Conservation (phyloP, 2,329 filamentous ascomycete species). For the Trichoderma sp. region DNA sequence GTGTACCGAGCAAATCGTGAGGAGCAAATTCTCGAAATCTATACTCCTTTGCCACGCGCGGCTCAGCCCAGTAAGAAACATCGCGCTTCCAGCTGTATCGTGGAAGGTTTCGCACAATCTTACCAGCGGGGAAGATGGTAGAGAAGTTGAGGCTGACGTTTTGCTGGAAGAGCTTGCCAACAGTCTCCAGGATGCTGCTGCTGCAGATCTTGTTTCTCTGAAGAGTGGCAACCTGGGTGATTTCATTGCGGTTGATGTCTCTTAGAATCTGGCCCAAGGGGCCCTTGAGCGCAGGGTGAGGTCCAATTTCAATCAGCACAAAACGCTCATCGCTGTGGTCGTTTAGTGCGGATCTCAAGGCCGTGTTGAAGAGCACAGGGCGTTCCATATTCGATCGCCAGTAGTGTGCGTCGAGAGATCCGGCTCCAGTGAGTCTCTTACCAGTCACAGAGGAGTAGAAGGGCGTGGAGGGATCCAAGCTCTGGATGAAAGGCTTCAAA, state of each 20-base stretch:
- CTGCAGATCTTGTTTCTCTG: neutral
- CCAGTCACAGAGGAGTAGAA: conserved; percentile 9
- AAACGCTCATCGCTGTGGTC: conserved; percentile 1
- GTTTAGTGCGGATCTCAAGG: neutral
- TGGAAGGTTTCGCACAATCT: conserved; percentile 26
- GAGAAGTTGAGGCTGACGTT: neutral
- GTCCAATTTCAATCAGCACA: conserved; percentile 34
- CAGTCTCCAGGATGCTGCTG: neutral
- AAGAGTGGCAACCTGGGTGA: neutral
- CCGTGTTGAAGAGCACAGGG: neutral
- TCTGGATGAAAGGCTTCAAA: conserved; percentile 10
- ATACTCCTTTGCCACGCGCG: conserved; percentile 31
- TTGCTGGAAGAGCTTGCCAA: neutral
- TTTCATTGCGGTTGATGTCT: neutral
- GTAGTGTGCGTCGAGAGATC: neutral
- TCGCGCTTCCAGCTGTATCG: conserved; percentile 33
- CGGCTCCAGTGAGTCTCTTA: neutral
- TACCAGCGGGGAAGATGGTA: neutral
- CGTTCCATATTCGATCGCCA: neutral
- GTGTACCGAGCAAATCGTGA: conserved; percentile 37
- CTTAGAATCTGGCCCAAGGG: conserved; percentile 32
- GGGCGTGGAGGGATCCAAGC: neutral
- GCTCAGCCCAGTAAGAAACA: conserved; percentile 30
- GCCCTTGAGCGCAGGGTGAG: conserved; percentile 33
- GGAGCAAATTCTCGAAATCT: conserved; percentile 27